Base-by-base conservation (phyloP, 1,284 basidiomycete species). In the Boletus hoseneyae region DNA sequence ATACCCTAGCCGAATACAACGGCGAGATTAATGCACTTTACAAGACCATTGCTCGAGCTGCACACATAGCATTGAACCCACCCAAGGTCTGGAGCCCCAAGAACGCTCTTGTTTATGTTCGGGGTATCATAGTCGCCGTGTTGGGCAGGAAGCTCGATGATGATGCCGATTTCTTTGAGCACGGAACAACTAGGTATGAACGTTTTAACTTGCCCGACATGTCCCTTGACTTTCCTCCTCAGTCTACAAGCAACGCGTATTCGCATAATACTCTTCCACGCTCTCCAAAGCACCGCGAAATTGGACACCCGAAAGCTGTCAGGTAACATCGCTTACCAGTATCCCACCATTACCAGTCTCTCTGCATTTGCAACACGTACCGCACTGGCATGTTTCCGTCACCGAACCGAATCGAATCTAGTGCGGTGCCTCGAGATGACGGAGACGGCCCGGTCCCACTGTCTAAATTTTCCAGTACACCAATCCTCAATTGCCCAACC, bases 231-330 rank as follows among this genome's bases (percentile, higher is more conserved):
- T 6, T 3, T 25, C 13, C 7, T 48, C 12, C 12, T 0, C 25
- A 76, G 76, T 55, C 51, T 76, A 21, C 71, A 72, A 54, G 75
- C 71, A 4, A 73, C 71, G 0, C 70, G 70, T 59, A 74, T 77
- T 25, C 67, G 72, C 8, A 71, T 71, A 46, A 64, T 67, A 5
- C 57, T 78, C 34, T 52, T 72, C 4, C 57, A 61, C 3, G 69
- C 67, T 8, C 53, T 74, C 4, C 58, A 61, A 11, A 57, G 43
- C 7, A 56, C 56, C 4, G 52, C 49, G 3, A 54, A 57, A 6
- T 1, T 36, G 35, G 35, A 19, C 35, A 36, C 18, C 35, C 35
- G 18, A 19, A 36, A 36, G 3, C 18, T 36, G 15, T 18, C 35
- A 19, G 18, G 16, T 19, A 19, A 35, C 34, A 35, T n/a, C 9